phyloP scores from a whole-genome alignment of 805 yeast species.

The Metschnikowia baotianmanensis region DNA sequence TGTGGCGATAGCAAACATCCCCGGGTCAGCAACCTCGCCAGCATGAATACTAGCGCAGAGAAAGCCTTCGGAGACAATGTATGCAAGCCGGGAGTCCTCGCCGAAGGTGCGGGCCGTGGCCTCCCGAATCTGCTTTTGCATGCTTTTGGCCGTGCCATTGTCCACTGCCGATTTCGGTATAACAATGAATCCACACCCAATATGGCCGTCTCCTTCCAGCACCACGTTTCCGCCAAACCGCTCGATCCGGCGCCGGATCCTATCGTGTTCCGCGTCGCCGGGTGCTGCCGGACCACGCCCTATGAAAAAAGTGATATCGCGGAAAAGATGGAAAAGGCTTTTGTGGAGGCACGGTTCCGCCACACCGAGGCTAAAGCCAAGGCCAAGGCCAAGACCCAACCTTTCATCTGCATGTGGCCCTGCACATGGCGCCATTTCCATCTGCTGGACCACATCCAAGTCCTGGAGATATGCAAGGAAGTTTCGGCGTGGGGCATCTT shows the following conservation, averaged over 20 bases:
- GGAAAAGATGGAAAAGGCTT: too few relatives aligned
- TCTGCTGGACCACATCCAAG: constrained; percentile 12
- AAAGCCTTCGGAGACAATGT: constrained; percentile 34
- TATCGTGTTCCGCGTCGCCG: constrained; percentile 2
- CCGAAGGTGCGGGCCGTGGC: constrained; percentile 16
- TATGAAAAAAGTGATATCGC: constrained; percentile 33
- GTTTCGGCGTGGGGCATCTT: constrained; percentile 21
- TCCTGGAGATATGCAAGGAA: constrained; percentile 10
- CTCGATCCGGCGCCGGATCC: constrained; percentile 27
- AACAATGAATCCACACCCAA: constrained; percentile 43
- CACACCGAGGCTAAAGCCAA: too few relatives aligned
- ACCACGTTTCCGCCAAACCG: constrained; percentile 43
- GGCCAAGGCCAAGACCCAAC: too few relatives aligned
- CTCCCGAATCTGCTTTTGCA: constrained; percentile 14
- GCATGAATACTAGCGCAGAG: constrained; percentile 21
- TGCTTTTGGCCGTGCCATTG: constrained; percentile 6
- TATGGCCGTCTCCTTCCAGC: background rate
- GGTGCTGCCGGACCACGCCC: constrained; percentile 13
- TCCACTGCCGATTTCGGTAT: constrained; percentile 20
- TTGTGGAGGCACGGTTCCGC: too few relatives aligned
- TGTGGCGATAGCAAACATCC: background rate
- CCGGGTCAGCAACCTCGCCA: constrained; percentile 11
- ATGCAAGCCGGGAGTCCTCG: constrained; percentile 27
- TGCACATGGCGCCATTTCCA: constrained; percentile 1
- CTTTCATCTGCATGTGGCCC: background rate